Evolutionary conservation across 345 rosid species (phyloP).

Genomic region (Populus ilicifolia): DNA sequence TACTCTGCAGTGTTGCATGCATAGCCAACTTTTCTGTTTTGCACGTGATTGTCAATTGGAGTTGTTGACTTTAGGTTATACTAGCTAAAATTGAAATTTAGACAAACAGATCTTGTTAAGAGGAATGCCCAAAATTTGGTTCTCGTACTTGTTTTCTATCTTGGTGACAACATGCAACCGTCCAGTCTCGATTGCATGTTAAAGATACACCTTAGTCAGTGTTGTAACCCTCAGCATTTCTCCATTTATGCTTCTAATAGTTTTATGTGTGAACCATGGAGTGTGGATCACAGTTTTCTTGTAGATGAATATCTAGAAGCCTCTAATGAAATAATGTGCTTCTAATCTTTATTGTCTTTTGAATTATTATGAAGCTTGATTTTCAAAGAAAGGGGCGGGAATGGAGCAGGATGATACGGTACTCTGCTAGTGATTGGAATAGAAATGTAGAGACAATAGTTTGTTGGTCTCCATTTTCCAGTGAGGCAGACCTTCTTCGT

Average conservation of each 20-base stretch:
- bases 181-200: neutral
- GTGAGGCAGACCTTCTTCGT: conserved; percentile 65
- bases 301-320: neutral
- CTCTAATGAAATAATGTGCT: neutral
- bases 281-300: conserved; percentile 4
- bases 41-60: neutral
- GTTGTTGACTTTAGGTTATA: neutral
- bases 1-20: neutral
- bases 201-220: neutral
- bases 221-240: neutral
- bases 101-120: neutral
- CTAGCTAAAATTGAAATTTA: neutral
- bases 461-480: conserved; percentile 83
- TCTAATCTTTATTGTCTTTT: conserved; percentile 7
- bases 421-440: conserved; percentile 56
- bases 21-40: neutral
- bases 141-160: neutral
- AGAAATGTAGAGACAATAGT: conserved; percentile 60
- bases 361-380: conserved; percentile 59
- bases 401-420: conserved; percentile 55
- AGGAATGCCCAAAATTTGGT: neutral
- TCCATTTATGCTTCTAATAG: neutral
- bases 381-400: conserved; percentile 51
- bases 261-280: neutral
- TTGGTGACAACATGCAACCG: neutral